phyloP scores from a whole-genome alignment of 2,329 filamentous ascomycete genomes.

The Hypoxylon sp. region DNA sequence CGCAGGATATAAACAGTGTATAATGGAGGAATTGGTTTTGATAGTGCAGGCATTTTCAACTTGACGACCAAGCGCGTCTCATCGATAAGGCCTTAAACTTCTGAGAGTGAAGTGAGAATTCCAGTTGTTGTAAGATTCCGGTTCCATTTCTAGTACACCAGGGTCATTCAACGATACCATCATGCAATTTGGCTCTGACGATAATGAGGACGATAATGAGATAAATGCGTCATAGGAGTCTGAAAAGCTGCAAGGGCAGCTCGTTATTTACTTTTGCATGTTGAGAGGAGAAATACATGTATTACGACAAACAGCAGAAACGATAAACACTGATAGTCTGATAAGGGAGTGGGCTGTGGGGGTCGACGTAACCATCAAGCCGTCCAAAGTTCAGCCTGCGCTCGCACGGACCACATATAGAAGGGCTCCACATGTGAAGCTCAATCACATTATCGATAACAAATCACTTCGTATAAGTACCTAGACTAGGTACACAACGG shows the following conservation, averaged over 20 bases:
- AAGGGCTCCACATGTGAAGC: neutral
- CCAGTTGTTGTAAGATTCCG: neutral
- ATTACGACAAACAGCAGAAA: constrained; percentile 3
- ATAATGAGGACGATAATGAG: neutral
- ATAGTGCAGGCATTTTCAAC: constrained; percentile 58
- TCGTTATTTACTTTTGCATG: constrained; percentile 22
- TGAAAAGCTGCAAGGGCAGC: neutral
- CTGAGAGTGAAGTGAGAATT: constrained; percentile 11
- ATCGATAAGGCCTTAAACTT: constrained; percentile 23
- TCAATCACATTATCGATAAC: neutral
- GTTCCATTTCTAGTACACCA: constrained; percentile 31
- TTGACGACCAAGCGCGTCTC: constrained; percentile 18
- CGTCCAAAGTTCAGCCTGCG: neutral
- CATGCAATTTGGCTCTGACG: neutral
- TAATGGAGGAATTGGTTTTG: constrained; percentile 82
- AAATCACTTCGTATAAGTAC: neutral
- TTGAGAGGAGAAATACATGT: neutral
- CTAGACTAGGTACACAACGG: neutral
- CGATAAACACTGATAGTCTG: constrained; percentile 7
- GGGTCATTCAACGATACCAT: constrained; percentile 7
- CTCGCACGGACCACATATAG: neutral
- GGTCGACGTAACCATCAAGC: neutral
- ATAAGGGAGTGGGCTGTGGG: constrained; percentile 12
- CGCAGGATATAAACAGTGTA: constrained; percentile 95
- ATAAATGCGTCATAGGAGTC: neutral